Evolutionary conservation across 306 rosid genomes (phyloP).

Genomic region (Inga laurina): DNA sequence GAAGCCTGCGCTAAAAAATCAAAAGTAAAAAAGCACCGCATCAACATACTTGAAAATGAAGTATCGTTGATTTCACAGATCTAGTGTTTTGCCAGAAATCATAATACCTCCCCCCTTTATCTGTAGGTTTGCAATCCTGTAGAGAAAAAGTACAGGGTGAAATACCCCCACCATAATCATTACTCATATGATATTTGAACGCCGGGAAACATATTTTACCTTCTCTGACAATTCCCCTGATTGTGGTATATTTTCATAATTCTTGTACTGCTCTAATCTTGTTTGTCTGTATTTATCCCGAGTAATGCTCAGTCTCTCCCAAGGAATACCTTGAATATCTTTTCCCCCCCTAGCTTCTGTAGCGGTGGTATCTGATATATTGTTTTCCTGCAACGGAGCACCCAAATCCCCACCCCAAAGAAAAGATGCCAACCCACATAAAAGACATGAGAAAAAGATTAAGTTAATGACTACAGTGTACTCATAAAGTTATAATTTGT

Average conservation of each 20-base stretch:
- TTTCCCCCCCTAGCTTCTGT: slow-evolving; percentile 45
- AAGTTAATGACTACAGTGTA: background rate
- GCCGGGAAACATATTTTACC: slow-evolving; percentile 42
- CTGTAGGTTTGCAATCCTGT: slow-evolving; percentile 64
- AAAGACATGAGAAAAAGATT: slow-evolving; percentile 2
- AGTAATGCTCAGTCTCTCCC: slow-evolving; percentile 47
- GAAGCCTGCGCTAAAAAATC: background rate
- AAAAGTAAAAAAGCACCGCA: background rate
- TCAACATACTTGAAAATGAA: slow-evolving; percentile 68
- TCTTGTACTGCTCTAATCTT: slow-evolving; percentile 85
- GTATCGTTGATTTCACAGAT: slow-evolving; percentile 86
- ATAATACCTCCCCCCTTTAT: slow-evolving; percentile 63
- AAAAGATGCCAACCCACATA: background rate
- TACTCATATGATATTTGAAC: slow-evolving; percentile 3
- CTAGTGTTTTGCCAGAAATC: slow-evolving; percentile 75
- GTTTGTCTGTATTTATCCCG: slow-evolving; percentile 60
- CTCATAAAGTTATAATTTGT: background rate
- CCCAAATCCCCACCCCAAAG: background rate
- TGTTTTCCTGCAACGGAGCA: slow-evolving; percentile 34
- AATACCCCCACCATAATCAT: slow-evolving; percentile 5
- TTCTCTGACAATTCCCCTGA: slow-evolving; percentile 72
- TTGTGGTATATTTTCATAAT: slow-evolving; percentile 72
- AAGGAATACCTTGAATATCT: slow-evolving; percentile 52
- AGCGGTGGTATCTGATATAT: slow-evolving; percentile 40
- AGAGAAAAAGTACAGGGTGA: slow-evolving; percentile 4